Evolutionary conservation across 805 yeast genomes (phyloP).

Genomic region (Kodamaea hsintzibuensis): DNA sequence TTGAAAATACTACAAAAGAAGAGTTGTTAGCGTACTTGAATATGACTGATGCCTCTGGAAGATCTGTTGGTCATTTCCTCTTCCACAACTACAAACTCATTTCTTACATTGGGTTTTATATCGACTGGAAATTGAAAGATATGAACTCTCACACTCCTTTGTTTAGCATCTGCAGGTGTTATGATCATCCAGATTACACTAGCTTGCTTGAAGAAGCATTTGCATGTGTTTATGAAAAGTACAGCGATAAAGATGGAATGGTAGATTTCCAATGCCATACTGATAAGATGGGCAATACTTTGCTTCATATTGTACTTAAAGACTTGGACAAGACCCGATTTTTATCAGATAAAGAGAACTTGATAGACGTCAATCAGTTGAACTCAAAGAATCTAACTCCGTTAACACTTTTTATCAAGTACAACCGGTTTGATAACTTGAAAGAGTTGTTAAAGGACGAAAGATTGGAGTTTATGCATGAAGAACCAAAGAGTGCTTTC

Average conservation of each 20-base stretch:
- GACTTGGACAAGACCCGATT: conserved; percentile 39
- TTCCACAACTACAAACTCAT: conserved; percentile 57
- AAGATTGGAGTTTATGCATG: conserved; percentile 40
- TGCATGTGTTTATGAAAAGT: conserved; percentile 37
- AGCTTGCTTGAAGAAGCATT: conserved; percentile 49
- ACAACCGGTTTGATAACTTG: conserved; percentile 64
- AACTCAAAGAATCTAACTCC: conserved; percentile 68
- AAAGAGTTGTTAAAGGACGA: conserved; percentile 48
- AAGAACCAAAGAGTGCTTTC: conserved; percentile 34
- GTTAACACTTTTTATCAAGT: conserved; percentile 66
- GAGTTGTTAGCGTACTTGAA: conserved; percentile 55
- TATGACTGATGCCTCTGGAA: conserved; percentile 48
- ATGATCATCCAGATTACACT: conserved; percentile 70
- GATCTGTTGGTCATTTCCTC: conserved; percentile 75
- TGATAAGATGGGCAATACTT: conserved; percentile 72
- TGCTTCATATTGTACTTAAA: conserved; percentile 68
- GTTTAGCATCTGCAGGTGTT: conserved; percentile 71
- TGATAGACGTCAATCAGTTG: conserved; percentile 53
- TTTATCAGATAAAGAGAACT: conserved; percentile 25
- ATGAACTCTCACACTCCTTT: conserved; percentile 73
- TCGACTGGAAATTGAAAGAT: conserved; percentile 74
- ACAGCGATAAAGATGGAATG: conserved; percentile 31
- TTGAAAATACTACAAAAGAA: conserved; percentile 37
- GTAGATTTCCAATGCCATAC: conserved; percentile 62
- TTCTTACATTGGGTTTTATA: conserved; percentile 50